Base-by-base conservation (phyloP, 768 basidiomycete species). In the Lentinula guzmanii region DNA sequence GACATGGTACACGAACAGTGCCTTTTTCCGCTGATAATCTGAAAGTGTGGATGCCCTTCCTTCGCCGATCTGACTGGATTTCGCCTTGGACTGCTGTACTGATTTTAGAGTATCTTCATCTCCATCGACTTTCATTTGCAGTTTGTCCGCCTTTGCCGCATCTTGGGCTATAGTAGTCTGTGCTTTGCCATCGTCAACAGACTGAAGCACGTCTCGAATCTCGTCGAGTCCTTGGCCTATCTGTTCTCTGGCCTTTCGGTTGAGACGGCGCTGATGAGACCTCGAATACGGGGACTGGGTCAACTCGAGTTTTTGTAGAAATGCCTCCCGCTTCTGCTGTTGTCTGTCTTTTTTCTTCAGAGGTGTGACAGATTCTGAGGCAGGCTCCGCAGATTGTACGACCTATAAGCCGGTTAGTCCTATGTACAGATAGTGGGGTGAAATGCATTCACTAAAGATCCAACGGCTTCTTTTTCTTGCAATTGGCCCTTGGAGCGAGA, bases 311-410 rank as follows among this genome's bases (percentile, higher is more conserved):
- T 90, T 84, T 75, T 86, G 78, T 48, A 91, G 68, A 65, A 93
- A 88, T 3, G 84, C 78, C 64, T 89, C 84, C 54, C 84, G 85
- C 70, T 86, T 91, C 59, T 83, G 65, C 16, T 81, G 77, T 58
- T 82, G 82, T 70, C 86, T 91, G 61, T 82, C 85, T 68, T 87
- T 91, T 73, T 93, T 93, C 63, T 72, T 82, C 52, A 77, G 62
- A 16, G 53, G 51, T 6, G 64, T 62, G 24, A 55, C 62, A 28
- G 65, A 60, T 18, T 75, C 72, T 11, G 67, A 41, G 16, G 65
- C 15, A 5, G n/a, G 3, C n/a, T 56, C 55, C 45, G 10, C 1
- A 16, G 41, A 16, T 10, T 28, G 55, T 11, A 13, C 24, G 13
- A 42, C 55, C 55, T 56, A 28, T 6, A 31, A 57, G 51, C 68